Evolutionary conservation across 129 eudicot species (phyloP), one percentile per base, ranked within the genome.

Genomic region (Escallonia herrerae): DNA sequence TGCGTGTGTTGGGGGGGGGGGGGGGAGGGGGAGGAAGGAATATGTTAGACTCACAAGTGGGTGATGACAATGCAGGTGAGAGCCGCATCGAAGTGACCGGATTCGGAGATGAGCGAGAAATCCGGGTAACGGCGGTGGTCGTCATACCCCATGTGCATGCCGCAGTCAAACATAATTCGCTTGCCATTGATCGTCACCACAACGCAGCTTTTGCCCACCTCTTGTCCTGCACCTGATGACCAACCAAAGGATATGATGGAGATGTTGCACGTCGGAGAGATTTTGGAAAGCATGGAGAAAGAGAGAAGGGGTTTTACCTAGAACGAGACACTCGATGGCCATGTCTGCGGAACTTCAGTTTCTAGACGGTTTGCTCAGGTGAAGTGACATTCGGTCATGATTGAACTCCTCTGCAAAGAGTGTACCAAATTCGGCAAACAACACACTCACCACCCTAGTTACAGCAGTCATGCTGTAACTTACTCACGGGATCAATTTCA

Each of bases 201-300:
- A 44, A 78, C 98, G 43, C 96, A 93, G 80, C 98, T 93, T 78
- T 93, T 93, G 40, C 98, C 98, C 57, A 93, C 98, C 43, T 93
- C 98, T 68, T 93, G 98, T 22, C 98, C 98, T 6, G 98, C 98
- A 6, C 98, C 98, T 93, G 67, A 62, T 41, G 55, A 57, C 51
- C 33, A 61, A 62, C 7, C 43, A 15, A 47, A 56, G 6, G 44
- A 33, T 43, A 58, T 22, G n/a, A 12, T 14, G 49, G 13, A n/a
- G 57, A 41, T 3, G 7, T 5, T 52, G 56, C 8, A 7, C 13
- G 41, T 33, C n/a, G 0, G 33, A 53, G 4, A 4, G 56, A 44
- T 15, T 40, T 44, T 5, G 11, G 38, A 56, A 22, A 22, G 5
- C 2, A 13, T 37, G 4, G 1, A 9, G 5, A 49, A 3, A 2